A percentile compares a stretch with the other conserved stretches of the same genome.
Evolutionary conservation across 2,329 filamentous ascomycete species (phyloP).

Genomic region (Paecilomyces sp.): DNA sequence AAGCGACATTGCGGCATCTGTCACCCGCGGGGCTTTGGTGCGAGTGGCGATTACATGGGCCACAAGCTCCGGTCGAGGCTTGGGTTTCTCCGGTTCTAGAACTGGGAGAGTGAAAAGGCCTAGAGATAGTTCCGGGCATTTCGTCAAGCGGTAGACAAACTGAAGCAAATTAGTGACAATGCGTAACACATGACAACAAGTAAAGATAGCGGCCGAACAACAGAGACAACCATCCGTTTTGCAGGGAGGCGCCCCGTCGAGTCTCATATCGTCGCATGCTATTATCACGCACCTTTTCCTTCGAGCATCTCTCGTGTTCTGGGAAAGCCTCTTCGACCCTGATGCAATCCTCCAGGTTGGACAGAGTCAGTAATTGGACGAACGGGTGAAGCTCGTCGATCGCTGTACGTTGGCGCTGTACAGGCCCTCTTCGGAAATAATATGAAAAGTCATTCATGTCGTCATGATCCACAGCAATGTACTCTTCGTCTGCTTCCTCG

Average conservation of each 20-base stretch:
- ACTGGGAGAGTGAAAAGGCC: slow-evolving; percentile 65
- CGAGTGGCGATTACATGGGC: slow-evolving; percentile 74
- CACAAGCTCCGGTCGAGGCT: slow-evolving; percentile 58
- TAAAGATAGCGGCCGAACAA: not conserved
- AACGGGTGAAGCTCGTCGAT: slow-evolving; percentile 62
- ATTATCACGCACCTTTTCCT: slow-evolving; percentile 50
- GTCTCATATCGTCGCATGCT: not conserved
- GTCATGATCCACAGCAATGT: slow-evolving; percentile 35
- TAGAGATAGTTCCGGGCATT: slow-evolving; percentile 68
- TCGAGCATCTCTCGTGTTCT: slow-evolving; percentile 48
- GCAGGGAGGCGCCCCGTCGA: not conserved
- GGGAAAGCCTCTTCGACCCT: slow-evolving; percentile 55
- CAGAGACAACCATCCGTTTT: not conserved
- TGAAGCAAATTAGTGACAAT: slow-evolving; percentile 26
- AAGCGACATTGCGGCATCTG: slow-evolving; percentile 68
- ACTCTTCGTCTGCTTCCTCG: slow-evolving; percentile 33
- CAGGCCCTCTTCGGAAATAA: slow-evolving; percentile 33
- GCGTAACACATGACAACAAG: not conserved
- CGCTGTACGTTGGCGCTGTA: slow-evolving; percentile 25
- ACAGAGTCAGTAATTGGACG: slow-evolving; percentile 60
- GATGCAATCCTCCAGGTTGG: slow-evolving; percentile 47
- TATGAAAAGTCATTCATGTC: slow-evolving; percentile 33
- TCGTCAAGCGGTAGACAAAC: slow-evolving; percentile 69
- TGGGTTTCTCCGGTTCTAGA: slow-evolving; percentile 49
- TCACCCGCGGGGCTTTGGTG: slow-evolving; percentile 55